These are phyloP conservation scores for Stagonosporopsis chrysanthemi DNA, from an alignment of 2,329 filamentous ascomycete genomes.

Conservation along the genomic window DNA sequence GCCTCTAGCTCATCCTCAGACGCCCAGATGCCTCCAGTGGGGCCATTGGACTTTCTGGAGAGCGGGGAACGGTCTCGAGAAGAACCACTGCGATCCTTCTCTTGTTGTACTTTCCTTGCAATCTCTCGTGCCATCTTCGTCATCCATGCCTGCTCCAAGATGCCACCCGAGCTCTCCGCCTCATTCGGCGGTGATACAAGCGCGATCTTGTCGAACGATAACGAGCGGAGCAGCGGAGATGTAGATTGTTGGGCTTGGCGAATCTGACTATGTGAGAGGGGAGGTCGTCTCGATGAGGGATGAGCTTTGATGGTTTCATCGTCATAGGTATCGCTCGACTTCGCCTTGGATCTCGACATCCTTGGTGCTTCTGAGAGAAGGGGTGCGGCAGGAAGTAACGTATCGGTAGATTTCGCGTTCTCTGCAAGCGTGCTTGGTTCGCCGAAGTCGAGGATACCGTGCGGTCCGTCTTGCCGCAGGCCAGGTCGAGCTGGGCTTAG, in stretches of 20 bases:
- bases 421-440: slow-evolving; percentile 35
- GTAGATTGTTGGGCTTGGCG: slow-evolving; percentile 44
- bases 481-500: slow-evolving; percentile 35
- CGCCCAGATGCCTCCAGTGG: slow-evolving; percentile 32
- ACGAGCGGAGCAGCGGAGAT: slow-evolving; percentile 47
- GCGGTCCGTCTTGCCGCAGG: slow-evolving; percentile 33
- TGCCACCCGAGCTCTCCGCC: slow-evolving; percentile 53
- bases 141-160: slow-evolving; percentile 84
- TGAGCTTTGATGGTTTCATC: slow-evolving; percentile 20
- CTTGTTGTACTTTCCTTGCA: slow-evolving; percentile 83
- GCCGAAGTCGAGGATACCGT: slow-evolving; percentile 35
- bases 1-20: slow-evolving; percentile 40
- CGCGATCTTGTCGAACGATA: slow-evolving; percentile 27
- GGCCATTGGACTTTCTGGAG: slow-evolving; percentile 15
- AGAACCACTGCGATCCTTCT: slow-evolving; percentile 63
- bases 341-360: slow-evolving; percentile 32
- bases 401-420: slow-evolving; percentile 25
- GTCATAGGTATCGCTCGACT: slow-evolving; percentile 22
- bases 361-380: slow-evolving; percentile 37
- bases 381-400: slow-evolving; percentile 39
- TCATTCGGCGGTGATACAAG: slow-evolving; percentile 36
- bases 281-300: slow-evolving; percentile 33
- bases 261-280: slow-evolving; percentile 41
- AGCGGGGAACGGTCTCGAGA: slow-evolving; percentile 18
- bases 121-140: slow-evolving; percentile 95